These are phyloP conservation scores for Sideroxylon spinosum DNA, from an alignment of 179 eudicot genomes.

Conservation along the genomic window DNA sequence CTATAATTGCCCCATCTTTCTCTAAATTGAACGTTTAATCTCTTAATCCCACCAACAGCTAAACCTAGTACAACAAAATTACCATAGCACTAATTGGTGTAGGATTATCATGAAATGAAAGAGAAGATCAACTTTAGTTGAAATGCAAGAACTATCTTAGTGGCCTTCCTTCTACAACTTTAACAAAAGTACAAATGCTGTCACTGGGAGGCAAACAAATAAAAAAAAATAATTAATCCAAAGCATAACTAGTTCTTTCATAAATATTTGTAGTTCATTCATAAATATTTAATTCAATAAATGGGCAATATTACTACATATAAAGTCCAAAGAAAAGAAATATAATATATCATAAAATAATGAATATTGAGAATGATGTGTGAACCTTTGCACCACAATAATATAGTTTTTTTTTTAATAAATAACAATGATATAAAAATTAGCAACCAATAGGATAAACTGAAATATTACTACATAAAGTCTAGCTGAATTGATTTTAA, in stretches of 20 bases:
- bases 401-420: too few species aligned
- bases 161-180: not conserved
- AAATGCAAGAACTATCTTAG: not conserved
- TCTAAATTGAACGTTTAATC: conserved; percentile 96
- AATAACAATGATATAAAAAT: not conserved
- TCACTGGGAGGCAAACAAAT: not conserved
- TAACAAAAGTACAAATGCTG: not conserved
- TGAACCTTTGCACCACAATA: not conserved
- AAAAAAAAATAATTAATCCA: not conserved
- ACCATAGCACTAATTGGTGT: conserved; percentile 95
- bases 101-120: conserved; percentile 47
- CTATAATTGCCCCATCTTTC: conserved; percentile 82
- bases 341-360: not conserved
- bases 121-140: conserved; percentile 2
- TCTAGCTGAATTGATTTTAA: conserved; percentile 38
- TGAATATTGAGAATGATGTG: not conserved
- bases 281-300: not conserved
- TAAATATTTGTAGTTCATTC: not conserved
- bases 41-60: conserved; percentile 92
- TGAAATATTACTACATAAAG: conserved; percentile 38
- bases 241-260: not conserved
- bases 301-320: not conserved
- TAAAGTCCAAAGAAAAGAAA: not conserved
- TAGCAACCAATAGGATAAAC: conserved; percentile 1
- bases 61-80: conserved; percentile 91